Evolutionary conservation across 225 moss, liverwort and hornwort species (phyloP), one percentile per base, ranked within the genome.

Genomic region (Thuidium tamariscinum): DNA sequence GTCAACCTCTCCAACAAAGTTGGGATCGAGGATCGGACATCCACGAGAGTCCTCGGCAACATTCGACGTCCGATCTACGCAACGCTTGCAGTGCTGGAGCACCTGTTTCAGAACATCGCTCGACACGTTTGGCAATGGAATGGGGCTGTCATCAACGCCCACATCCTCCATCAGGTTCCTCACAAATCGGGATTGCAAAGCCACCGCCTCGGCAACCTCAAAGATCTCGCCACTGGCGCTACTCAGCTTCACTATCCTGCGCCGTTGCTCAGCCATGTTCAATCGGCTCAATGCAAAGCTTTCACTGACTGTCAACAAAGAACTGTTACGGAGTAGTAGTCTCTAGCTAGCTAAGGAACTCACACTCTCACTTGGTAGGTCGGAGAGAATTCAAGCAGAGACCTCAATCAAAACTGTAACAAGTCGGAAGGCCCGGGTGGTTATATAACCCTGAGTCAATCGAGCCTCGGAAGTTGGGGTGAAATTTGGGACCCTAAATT

Each of bases 191-290:
- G 81, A 89, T 63, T 89, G 76, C 20, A 69, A 84, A 16, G 89
- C 91, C 74, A 91, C 91, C 3, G 32, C 87, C 75, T 87, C 81
- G 5, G 87, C 87, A 3, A 91, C 91, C 60, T 89, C 89, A 36
- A 89, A 91, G 76, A 87, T 84, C 84, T 87, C 81, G 15, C 71
- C 87, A 63, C 57, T 83, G n/a, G 84, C 87, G 70, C 84, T 88
- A 76, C 76, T 91, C 74, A 91, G 48, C 89, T 88, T 89, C 75
- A 91, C 91, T 6, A 20, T 19, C n/a, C 79, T n/a, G n/a, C n/a
- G n/a, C n/a, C n/a, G 59, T 36, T 79, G 83, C 79, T 66, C 78
- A 21, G 78, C 79, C 90, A 88, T 76, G 36, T 6, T 6, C 9
- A 5, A 17, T 6, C 16, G 15, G 18, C 39, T 77, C 36, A 10